phyloP scores from a whole-genome alignment of 2,329 filamentous ascomycete species.

The Trichoderma sp. region DNA sequence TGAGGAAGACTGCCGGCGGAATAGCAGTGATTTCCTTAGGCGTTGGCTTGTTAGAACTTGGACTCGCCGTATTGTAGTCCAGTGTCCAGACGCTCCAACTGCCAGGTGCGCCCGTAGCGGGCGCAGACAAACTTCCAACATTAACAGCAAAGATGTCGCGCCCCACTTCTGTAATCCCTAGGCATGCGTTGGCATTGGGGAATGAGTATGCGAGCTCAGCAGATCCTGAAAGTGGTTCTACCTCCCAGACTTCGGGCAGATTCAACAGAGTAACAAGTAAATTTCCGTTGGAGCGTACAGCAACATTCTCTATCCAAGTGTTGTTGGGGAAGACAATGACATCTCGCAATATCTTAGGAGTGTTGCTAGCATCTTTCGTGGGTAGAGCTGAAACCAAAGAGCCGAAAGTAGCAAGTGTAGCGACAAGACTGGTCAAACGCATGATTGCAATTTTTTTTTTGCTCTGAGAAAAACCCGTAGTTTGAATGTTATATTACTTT shows the following conservation, averaged over 20 bases:
- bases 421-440: neutral
- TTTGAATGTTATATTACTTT: neutral
- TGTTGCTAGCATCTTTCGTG: neutral
- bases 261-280: neutral
- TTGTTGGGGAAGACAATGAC: slow-evolving; percentile 30
- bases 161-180: neutral
- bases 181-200: neutral
- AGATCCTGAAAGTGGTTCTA: neutral
- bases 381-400: neutral
- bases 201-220: neutral
- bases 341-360: neutral
- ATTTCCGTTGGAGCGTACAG: slow-evolving; percentile 39
- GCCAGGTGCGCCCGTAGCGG: neutral
- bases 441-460: neutral
- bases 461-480: neutral
- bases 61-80: neutral
- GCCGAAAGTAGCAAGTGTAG: neutral
- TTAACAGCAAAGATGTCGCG: neutral
- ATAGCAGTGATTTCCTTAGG: neutral
- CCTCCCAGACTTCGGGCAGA: neutral
- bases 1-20: neutral
- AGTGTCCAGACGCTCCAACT: neutral
- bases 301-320: neutral
- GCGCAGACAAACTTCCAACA: neutral
- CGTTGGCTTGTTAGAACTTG: neutral